phyloP scores from a whole-genome alignment of 441 rosid species.

The Arabidopsis hybrid region DNA sequence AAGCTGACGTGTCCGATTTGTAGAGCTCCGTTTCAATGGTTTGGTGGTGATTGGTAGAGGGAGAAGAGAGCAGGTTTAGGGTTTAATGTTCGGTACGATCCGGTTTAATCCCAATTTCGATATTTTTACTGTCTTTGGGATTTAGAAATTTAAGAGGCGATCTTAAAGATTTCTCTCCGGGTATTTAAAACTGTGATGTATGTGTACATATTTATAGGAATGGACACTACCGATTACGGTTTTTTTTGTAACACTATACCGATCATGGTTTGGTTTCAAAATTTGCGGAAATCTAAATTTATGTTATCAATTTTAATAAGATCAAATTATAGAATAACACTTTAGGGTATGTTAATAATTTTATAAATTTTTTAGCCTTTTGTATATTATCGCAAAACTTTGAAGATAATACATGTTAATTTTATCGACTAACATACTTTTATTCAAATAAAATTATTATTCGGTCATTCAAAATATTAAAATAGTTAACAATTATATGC shows the following conservation, averaged over 20 bases:
- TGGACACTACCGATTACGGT: background rate
- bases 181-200: slow-evolving; percentile 4
- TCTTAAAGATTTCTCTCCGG: background rate
- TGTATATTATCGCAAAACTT: too few relatives aligned
- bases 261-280: background rate
- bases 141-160: background rate
- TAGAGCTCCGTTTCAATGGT: slow-evolving; percentile 45
- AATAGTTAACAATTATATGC: too few relatives aligned
- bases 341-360: too few relatives aligned
- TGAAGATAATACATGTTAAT: too few relatives aligned
- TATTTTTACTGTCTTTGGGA: slow-evolving; percentile 11
- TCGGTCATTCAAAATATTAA: too few relatives aligned
- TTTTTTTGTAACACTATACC: background rate
- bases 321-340: too few relatives aligned
- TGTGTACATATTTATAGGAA: background rate
- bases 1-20: slow-evolving; percentile 48
- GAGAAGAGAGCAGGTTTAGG: background rate
- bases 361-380: too few relatives aligned
- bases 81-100: slow-evolving; percentile 31
- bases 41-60: slow-evolving; percentile 32
- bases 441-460: too few relatives aligned
- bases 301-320: background rate
- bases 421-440: too few relatives aligned
- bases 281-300: background rate
- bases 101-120: slow-evolving; percentile 29